Conservation (phyloP, 1,284 basidiomycete genomes). For the Cryptococcus depauperatus region DNA sequence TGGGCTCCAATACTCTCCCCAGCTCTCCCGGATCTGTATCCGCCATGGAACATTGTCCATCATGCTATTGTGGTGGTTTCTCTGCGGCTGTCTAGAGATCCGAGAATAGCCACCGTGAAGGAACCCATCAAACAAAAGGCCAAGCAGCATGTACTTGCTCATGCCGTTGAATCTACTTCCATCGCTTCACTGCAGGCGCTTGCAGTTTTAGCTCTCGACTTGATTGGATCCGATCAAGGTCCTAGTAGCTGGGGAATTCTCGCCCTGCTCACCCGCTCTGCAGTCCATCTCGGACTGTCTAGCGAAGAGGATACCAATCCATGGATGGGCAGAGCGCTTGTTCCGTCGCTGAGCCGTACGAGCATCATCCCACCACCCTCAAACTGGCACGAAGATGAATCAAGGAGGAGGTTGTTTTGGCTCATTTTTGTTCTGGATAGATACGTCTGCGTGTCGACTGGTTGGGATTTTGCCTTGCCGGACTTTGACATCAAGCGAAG, state of each 20-base stretch:
- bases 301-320: slow-evolving; percentile 29
- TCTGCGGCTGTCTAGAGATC: slow-evolving; percentile 37
- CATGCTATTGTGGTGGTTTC: slow-evolving; percentile 44
- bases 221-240: slow-evolving; percentile 43
- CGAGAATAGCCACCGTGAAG: slow-evolving; percentile 25
- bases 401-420: slow-evolving; percentile 42
- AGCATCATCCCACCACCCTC: slow-evolving; percentile 39
- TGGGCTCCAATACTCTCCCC: slow-evolving; percentile 44
- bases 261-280: slow-evolving; percentile 41
- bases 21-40: slow-evolving; percentile 16
- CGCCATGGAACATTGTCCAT: slow-evolving; percentile 41
- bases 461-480: slow-evolving; percentile 44
- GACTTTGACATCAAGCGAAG: slow-evolving; percentile 40
- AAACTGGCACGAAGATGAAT: slow-evolving; percentile 43
- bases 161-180: slow-evolving; percentile 42
- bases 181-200: slow-evolving; percentile 42
- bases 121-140: slow-evolving; percentile 32
- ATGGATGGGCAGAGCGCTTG: slow-evolving; percentile 16
- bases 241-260: slow-evolving; percentile 42
- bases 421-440: slow-evolving; percentile 43
- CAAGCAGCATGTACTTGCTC: slow-evolving; percentile 40
- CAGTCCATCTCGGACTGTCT: slow-evolving; percentile 40
- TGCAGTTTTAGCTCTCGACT: slow-evolving; percentile 41
- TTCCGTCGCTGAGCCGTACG: slow-evolving; percentile 32
- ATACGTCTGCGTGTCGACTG: slow-evolving; percentile 42